A percentile compares a stretch with the other conserved stretches of the same genome.
Conservation (phyloP, 2,329 filamentous ascomycete species). For the Coniochaeta ligniaria region DNA sequence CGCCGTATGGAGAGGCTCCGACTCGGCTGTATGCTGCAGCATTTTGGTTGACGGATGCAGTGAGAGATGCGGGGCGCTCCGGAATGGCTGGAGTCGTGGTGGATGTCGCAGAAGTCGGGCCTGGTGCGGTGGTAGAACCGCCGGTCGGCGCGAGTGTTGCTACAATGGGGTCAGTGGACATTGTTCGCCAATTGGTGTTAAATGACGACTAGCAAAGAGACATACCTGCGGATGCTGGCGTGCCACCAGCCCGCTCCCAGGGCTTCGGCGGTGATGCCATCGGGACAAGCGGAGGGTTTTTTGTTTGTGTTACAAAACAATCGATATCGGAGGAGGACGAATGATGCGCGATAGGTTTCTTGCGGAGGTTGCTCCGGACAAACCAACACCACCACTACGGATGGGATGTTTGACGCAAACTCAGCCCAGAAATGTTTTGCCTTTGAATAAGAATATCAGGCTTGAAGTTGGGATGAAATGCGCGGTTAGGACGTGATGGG, state of each 20-base stretch:
- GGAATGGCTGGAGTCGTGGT: conserved; percentile 63
- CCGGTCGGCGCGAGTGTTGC: conserved; percentile 32
- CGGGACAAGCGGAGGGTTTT: not conserved
- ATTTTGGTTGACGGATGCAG: conserved; percentile 77
- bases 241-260: conserved; percentile 78
- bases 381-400: not conserved
- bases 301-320: not conserved
- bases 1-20: conserved; percentile 28
- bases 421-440: not conserved
- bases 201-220: conserved; percentile 15
- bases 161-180: conserved; percentile 28
- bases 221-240: conserved; percentile 39
- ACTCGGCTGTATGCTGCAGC: conserved; percentile 71
- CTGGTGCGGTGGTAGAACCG: conserved; percentile 28
- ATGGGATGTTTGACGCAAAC: not conserved
- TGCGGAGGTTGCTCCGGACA: not conserved
- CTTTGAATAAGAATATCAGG: not conserved
- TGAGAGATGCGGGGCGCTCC: conserved; percentile 70
- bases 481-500: not conserved
- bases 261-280: conserved; percentile 91
- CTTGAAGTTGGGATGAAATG: not conserved
- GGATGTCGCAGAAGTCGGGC: conserved; percentile 34
- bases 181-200: not conserved
- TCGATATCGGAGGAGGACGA: not conserved
- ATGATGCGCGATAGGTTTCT: not conserved